phyloP scores from a whole-genome alignment of 805 yeast species.

The Cyberlindnera misumaiensis region DNA sequence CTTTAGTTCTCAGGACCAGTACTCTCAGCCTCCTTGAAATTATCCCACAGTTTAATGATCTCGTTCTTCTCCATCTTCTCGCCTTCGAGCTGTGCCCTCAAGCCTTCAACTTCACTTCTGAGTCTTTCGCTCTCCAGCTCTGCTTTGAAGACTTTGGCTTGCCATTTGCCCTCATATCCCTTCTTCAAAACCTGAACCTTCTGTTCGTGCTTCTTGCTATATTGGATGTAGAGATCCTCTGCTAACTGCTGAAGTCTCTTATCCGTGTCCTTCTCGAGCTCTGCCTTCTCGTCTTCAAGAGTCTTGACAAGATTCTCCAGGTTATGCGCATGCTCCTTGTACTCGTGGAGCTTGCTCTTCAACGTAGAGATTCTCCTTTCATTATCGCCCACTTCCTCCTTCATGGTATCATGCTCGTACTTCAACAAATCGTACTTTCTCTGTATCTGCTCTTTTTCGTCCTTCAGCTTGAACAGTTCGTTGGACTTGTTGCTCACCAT shows the following conservation, averaged over 20 bases:
- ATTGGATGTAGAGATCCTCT: constrained; percentile 63
- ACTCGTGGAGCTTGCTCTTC: constrained; percentile 14
- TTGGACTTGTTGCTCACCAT: constrained; percentile 25
- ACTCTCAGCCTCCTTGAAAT: constrained; percentile 14
- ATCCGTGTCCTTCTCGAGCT: constrained; percentile 44
- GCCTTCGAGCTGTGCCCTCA: constrained; percentile 38
- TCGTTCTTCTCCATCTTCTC: constrained; percentile 56
- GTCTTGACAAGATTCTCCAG: constrained; percentile 23
- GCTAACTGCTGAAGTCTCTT: constrained; percentile 55
- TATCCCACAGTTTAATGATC: constrained; percentile 45
- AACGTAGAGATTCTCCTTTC: constrained; percentile 20
- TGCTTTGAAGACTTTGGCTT: constrained; percentile 35
- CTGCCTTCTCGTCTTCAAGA: constrained; percentile 27
- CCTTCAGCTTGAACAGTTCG: constrained; percentile 20
- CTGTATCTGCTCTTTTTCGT: constrained; percentile 21
- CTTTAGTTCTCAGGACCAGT: background rate
- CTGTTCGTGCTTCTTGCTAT: constrained; percentile 69
- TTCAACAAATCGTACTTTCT: constrained; percentile 21
- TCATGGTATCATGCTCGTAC: constrained; percentile 20
- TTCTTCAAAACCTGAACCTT: constrained; percentile 58
- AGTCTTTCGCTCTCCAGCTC: constrained; percentile 38
- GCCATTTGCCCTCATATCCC: constrained; percentile 50
- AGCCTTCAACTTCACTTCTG: constrained; percentile 45
- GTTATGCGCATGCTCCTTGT: constrained; percentile 14
- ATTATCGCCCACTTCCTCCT: constrained; percentile 19